Conservation (phyloP, 805 yeast genomes). For the Vanderwaltozyma polyspora region DNA sequence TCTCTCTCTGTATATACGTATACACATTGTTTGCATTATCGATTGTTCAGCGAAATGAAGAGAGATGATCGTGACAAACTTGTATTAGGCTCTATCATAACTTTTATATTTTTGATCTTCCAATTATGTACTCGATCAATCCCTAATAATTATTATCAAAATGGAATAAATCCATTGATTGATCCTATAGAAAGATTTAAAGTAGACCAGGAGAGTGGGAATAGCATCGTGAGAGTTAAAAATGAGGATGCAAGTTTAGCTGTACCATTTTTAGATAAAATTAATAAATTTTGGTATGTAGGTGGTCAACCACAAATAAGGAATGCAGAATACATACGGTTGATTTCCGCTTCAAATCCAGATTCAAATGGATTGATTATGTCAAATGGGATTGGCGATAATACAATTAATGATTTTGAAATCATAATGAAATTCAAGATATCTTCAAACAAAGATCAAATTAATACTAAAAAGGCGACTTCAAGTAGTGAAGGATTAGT, state of each 20-base stretch:
- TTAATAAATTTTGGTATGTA: constrained; percentile 22
- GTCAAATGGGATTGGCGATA: constrained; percentile 26
- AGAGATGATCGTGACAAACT: constrained; percentile 1
- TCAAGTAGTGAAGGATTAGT: constrained; percentile 21
- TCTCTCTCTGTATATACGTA: too few species aligned
- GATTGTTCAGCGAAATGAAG: too few species aligned
- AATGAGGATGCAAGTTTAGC: constrained; percentile 21
- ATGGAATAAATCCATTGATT: too few species aligned
- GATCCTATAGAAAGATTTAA: background rate
- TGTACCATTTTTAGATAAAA: constrained; percentile 21
- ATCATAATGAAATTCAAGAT: constrained; percentile 13
- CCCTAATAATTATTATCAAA: too few species aligned
- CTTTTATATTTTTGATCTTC: constrained; percentile 2
- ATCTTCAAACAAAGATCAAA: constrained; percentile 1
- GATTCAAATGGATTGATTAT: constrained; percentile 16
- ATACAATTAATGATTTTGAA: constrained; percentile 25
- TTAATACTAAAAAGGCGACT: constrained; percentile 1
- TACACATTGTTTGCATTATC: too few species aligned
- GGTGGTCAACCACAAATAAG: constrained; percentile 22
- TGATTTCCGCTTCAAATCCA: constrained; percentile 12
- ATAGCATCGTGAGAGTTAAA: constrained; percentile 7
- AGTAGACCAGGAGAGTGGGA: background rate
- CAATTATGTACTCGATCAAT: background rate
- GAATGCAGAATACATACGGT: constrained; percentile 15
- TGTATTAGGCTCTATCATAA: constrained; percentile 1